A percentile compares a stretch with the other conserved stretches of the same genome.
These are phyloP conservation scores for Peronospora belbahrii DNA, from an alignment of 352 stramenopile genomes.

Conservation along the genomic window DNA sequence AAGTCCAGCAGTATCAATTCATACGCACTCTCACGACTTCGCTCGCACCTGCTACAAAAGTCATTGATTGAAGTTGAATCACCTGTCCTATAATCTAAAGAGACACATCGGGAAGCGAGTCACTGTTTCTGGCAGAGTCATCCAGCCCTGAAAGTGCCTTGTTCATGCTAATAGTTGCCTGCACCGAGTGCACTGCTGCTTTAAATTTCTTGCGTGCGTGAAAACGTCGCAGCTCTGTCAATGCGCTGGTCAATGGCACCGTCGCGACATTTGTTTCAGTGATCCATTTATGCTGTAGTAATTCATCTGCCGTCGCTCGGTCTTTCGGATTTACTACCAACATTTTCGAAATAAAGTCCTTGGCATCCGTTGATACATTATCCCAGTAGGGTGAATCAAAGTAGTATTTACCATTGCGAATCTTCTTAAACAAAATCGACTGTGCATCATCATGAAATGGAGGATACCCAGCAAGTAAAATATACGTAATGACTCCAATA, in stretches of 20 bases:
- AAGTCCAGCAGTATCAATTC: not conserved
- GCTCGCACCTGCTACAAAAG: constrained; percentile 7
- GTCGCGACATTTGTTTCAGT: constrained; percentile 53
- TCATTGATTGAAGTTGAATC: not conserved
- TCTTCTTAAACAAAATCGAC: constrained; percentile 86
- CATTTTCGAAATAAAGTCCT: constrained; percentile 86
- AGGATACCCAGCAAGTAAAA: constrained; percentile 76
- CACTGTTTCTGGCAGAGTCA: constrained; percentile 18
- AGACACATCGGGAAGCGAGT: constrained; percentile 29
- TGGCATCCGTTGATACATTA: constrained; percentile 81
- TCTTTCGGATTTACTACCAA: constrained; percentile 75
- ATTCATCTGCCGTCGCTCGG: constrained; percentile 42
- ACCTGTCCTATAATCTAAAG: constrained; percentile 27
- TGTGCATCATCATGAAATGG: constrained; percentile 89
- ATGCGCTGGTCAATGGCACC: constrained; percentile 63
- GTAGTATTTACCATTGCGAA: constrained; percentile 77
- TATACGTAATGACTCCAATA: too few relatives aligned
- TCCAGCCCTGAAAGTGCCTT: constrained; percentile 40
- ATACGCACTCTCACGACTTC: constrained; percentile 1
- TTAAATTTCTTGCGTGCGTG: constrained; percentile 82
- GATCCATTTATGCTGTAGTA: constrained; percentile 77
- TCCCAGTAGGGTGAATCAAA: constrained; percentile 89
- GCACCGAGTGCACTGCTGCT: constrained; percentile 69
- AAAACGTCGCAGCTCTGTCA: constrained; percentile 76
- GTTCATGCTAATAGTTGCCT: constrained; percentile 80